Base-by-base conservation (phyloP, 2,329 filamentous ascomycete genomes). In the Fusarium nelsonii region DNA sequence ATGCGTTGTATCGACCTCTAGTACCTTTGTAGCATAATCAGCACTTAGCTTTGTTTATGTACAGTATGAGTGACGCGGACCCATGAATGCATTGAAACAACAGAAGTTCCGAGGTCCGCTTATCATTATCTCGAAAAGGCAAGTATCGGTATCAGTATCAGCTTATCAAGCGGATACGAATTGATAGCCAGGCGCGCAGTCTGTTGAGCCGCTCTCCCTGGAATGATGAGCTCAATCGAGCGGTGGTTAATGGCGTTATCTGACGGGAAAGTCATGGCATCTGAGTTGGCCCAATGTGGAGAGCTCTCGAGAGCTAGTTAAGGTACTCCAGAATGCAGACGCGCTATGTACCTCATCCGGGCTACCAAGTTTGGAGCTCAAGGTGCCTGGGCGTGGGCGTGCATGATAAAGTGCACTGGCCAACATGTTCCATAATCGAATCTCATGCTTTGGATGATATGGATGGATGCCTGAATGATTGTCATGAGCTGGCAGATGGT, bases 191-290 rank as follows among this genome's bases (percentile, higher is more conserved):
- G 20, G 15, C 39, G 33, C 48, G 16, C 20, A 59, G 50, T 54
- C 37, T 63, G 41, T 53, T 66, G 65, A 69, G 50, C 20, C 51
- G 15, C 36, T 34, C 20, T 32, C 58, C 16, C 46, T 58, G 58
- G 71, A 64, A 74, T 75, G 73, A 74, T 75, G 73, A 74, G 63
- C 62, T 55, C 53, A 67, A 69, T 30, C 56, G 65, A 69, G 56
- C 48, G 54, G 60, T 46, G 48, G 39, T 51, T 63, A 60, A 75
- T 75, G 73, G 73, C 68, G 73, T 75, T 75, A 75, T 75, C 73
- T 60, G 71, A 71, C 50, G 33, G 72, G 69, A 73, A 70, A 70
- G 62, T 68, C 56, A 69, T 62, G 56, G 63, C 57, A 44, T 53
- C 46, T 52, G 67, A 61, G 52, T 58, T 49, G 67, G 43, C 39